These are phyloP conservation scores for Wickerhamomyces sp. DNA, from an alignment of 1,139 yeast genomes.

Conservation along the genomic window DNA sequence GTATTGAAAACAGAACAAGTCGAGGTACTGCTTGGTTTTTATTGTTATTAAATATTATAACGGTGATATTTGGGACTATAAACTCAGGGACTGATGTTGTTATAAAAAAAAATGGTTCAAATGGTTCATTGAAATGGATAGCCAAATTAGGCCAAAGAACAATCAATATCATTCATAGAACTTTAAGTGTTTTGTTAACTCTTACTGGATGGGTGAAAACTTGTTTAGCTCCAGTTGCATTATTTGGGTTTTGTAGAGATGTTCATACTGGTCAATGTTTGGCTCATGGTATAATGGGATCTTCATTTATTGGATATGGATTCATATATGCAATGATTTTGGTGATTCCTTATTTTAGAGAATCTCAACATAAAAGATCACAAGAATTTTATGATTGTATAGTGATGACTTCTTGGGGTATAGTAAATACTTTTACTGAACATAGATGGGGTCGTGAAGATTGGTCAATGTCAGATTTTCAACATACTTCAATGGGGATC, in stretches of 20 bases:
- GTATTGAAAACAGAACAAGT: slow-evolving; percentile 62
- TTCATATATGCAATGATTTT: slow-evolving; percentile 61
- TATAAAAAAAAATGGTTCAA: slow-evolving; percentile 27
- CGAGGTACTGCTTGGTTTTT: slow-evolving; percentile 64
- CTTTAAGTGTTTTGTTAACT: slow-evolving; percentile 40
- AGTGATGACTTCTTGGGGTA: slow-evolving; percentile 85
- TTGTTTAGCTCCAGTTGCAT: slow-evolving; percentile 76
- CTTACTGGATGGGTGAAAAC: slow-evolving; percentile 63
- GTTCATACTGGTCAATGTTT: slow-evolving; percentile 84
- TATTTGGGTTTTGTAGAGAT: slow-evolving; percentile 79
- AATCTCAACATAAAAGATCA: slow-evolving; percentile 43
- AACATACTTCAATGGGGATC: slow-evolving; percentile 94
- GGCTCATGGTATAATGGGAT: slow-evolving; percentile 97
- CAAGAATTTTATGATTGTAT: slow-evolving; percentile 84
- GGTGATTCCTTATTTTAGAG: slow-evolving; percentile 63
- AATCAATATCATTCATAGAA: slow-evolving; percentile 37
- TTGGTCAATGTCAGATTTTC: slow-evolving; percentile 90
- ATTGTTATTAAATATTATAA: slow-evolving; percentile 38
- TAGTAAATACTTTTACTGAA: slow-evolving; percentile 90
- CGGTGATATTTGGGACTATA: slow-evolving; percentile 49
- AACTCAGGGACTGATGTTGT: slow-evolving; percentile 49
- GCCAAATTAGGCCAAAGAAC: slow-evolving; percentile 29
- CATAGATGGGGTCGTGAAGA: slow-evolving; percentile 87
- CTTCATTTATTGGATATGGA: slow-evolving; percentile 78
- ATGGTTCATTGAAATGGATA: slow-evolving; percentile 16